Evolutionary conservation across 345 rosid genomes (phyloP).

Genomic region (Eucalyptus sp.): DNA sequence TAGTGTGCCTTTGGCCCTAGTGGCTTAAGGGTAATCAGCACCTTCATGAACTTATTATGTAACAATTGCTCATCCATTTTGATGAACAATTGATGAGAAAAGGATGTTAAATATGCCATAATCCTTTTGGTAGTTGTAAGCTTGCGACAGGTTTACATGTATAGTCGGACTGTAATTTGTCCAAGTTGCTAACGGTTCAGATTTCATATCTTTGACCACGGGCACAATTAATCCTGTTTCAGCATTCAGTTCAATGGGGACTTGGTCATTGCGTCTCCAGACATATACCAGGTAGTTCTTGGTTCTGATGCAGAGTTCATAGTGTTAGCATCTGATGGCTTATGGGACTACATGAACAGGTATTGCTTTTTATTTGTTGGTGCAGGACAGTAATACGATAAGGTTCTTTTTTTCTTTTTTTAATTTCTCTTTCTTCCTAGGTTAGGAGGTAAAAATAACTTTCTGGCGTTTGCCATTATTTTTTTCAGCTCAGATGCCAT

Average conservation of each 20-base stretch:
- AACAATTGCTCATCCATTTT: neutral
- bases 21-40: neutral
- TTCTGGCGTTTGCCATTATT: neutral
- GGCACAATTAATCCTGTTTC: constrained; percentile 2
- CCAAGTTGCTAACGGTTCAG: neutral
- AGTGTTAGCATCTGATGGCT: constrained; percentile 81
- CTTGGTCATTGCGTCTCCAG: constrained; percentile 73
- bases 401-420: neutral
- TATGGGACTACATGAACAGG: constrained; percentile 96
- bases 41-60: neutral
- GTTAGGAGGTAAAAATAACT: neutral
- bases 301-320: constrained; percentile 76
- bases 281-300: constrained; percentile 49
- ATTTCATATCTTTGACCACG: neutral
- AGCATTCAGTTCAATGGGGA: constrained; percentile 65
- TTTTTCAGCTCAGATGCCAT: constrained; percentile 65
- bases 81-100: neutral
- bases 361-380: constrained; percentile 2
- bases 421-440: neutral
- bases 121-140: neutral
- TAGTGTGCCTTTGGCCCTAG: neutral
- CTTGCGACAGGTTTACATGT: neutral
- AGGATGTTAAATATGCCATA: neutral
- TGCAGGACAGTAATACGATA: neutral
- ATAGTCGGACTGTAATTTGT: neutral